Base-by-base conservation (phyloP, 2,329 filamentous ascomycete genomes). In the Delphinella strobiligena region DNA sequence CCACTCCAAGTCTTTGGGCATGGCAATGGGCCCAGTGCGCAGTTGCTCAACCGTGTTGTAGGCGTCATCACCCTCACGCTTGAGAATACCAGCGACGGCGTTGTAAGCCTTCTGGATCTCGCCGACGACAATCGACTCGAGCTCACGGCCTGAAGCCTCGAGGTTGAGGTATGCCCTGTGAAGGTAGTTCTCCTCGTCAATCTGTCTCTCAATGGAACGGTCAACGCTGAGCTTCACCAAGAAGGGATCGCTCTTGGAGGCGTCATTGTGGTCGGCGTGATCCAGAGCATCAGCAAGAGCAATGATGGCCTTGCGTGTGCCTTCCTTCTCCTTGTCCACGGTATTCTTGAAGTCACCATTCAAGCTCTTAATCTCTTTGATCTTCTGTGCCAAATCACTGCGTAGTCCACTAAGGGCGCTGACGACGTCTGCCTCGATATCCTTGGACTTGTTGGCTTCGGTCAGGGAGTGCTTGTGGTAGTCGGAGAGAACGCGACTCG, bases 41-140 rank as follows among this genome's bases (percentile, higher is more conserved):
- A 98, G 75, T 52, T 82, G 82, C 43, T 93, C 86, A 9, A 89
- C 74, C 2, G 84, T 73, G 40, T 74, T 73, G 54, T 86, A 84
- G 24, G 82, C 77, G 40, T 85, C 79, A 48, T 93, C 87, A 8
- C 86, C 83, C 56, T 96, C 89, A 34, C 87, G 80, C 66, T 89
- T 93, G 45, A 96, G 67, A 47, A 96, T 93, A 38, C 81, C 82
- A 17, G 88, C 84, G 51, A 94, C 86, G 2, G 88, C 87, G 53
- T 91, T 94, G 66, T 95, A 96, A 0, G 91, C 87, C 61, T 96
- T 96, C 56, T 98, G 91, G 31, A 98, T 93, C 61, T 98, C 91
- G 49, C 88, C 86, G 11, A 98, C 86, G 1, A 98, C 86, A 47
- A 98, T 96, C 1, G 86, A 83, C 62, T 98, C 91, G 2, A 98